Evolutionary conservation across 2,329 filamentous ascomycete species (phyloP).

Genomic region (Pochonia chlamydosporia): DNA sequence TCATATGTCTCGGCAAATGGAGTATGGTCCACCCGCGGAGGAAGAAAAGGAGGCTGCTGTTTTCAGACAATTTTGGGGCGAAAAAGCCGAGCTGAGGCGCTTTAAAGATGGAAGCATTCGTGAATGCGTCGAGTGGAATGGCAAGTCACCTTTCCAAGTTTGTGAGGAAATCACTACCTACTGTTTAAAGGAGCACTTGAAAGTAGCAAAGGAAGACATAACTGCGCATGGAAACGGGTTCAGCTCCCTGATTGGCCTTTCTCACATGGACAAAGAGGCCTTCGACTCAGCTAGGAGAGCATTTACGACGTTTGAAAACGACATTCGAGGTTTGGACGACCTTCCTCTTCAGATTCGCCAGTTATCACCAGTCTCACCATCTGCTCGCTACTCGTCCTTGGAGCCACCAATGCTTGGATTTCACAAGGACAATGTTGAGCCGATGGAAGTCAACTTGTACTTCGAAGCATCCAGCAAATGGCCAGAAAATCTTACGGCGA

Average conservation of each 20-base stretch:
- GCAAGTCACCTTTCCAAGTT: conserved; percentile 57
- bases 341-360: conserved; percentile 83
- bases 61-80: conserved; percentile 92
- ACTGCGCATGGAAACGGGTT: conserved; percentile 45
- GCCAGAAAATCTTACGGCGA: conserved; percentile 86
- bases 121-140: conserved; percentile 84
- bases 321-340: conserved; percentile 72
- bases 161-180: conserved; percentile 76
- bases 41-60: conserved; percentile 73
- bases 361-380: conserved; percentile 64
- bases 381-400: conserved; percentile 69
- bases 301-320: conserved; percentile 68
- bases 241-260: conserved; percentile 40
- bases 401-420: conserved; percentile 33
- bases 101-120: conserved; percentile 94
- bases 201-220: conserved; percentile 49
- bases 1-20: conserved; percentile 70
- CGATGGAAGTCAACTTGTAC: conserved; percentile 76
- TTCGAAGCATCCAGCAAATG: conserved; percentile 92
- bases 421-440: conserved; percentile 38
- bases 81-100: conserved; percentile 83
- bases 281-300: conserved; percentile 67
- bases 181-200: conserved; percentile 64
- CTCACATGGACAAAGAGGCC: conserved; percentile 42
- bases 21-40: conserved; percentile 83